Conservation (phyloP, 1,284 basidiomycete genomes). For the Bjerkandera adusta region DNA sequence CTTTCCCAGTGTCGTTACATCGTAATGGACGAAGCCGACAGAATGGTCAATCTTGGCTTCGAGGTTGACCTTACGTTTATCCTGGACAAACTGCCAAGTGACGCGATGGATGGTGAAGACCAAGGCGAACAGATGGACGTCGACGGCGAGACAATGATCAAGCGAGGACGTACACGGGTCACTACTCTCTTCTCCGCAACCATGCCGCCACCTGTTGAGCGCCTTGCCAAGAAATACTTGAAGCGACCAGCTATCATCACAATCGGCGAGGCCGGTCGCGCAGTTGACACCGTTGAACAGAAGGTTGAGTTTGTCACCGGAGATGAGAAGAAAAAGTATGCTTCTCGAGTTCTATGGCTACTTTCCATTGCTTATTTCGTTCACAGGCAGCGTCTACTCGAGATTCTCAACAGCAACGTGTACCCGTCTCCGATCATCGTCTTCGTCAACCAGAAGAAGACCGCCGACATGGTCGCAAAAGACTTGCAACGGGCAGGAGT, state of each 20-base stretch:
- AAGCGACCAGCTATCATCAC: conserved; percentile 92
- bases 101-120: conserved; percentile 85
- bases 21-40: conserved; percentile 99
- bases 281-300: conserved; percentile 98
- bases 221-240: conserved; percentile 92
- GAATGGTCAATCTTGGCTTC: conserved; percentile 98
- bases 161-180: conserved; percentile 79
- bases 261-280: conserved; percentile 96
- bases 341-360: conserved; percentile 15
- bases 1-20: conserved; percentile 96
- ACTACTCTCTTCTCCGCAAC: conserved; percentile 97
- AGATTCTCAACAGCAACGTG: conserved; percentile 84
- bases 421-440: conserved; percentile 94
- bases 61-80: conserved; percentile 95
- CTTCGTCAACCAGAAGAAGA: conserved; percentile 99
- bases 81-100: conserved; percentile 86
- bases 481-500: conserved; percentile 86
- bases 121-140: conserved; percentile 63
- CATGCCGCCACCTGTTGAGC: conserved; percentile 96
- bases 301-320: conserved; percentile 89
- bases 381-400: conserved; percentile 74
- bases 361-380: conserved; percentile 12
- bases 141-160: conserved; percentile 58
- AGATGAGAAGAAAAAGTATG: conserved; percentile 94
- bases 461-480: conserved; percentile 93